Percentiles rank a stretch among this genome's conserved stretches.
These are phyloP conservation scores for Tuber microsphaerosporum DNA, from an alignment of 495 filamentous ascomycete species.

Conservation along the genomic window DNA sequence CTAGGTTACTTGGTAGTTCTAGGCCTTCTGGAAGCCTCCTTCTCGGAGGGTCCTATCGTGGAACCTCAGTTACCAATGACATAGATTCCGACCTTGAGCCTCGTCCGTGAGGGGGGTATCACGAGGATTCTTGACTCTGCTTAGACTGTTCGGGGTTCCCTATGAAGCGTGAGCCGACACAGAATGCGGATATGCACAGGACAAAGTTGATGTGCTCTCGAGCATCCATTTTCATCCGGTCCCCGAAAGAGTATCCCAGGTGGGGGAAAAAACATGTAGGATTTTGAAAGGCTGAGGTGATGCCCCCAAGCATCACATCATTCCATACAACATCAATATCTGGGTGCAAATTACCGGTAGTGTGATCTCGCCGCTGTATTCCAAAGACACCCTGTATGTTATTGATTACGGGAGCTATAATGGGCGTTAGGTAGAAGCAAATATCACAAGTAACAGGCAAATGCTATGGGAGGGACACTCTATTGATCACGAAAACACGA, in stretches of 20 bases:
- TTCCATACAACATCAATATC: background rate
- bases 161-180: background rate
- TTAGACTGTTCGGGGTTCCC: background rate
- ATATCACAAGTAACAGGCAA: background rate
- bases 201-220: background rate
- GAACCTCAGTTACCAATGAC: background rate
- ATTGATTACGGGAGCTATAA: background rate
- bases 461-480: conserved; percentile 4
- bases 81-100: background rate
- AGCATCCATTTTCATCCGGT: background rate
- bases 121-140: background rate
- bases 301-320: background rate
- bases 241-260: background rate
- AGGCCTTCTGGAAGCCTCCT: background rate
- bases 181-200: background rate
- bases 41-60: background rate
- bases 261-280: background rate
- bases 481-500: conserved; percentile 12
- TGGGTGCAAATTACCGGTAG: background rate
- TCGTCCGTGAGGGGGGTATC: background rate
- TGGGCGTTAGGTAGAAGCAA: background rate
- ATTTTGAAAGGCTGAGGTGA: background rate
- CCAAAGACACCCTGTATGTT: background rate
- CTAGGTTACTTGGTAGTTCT: background rate
- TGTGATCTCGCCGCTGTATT: background rate